These are phyloP conservation scores for Salix suchowensis DNA, from an alignment of 345 rosid species.

Conservation along the genomic window DNA sequence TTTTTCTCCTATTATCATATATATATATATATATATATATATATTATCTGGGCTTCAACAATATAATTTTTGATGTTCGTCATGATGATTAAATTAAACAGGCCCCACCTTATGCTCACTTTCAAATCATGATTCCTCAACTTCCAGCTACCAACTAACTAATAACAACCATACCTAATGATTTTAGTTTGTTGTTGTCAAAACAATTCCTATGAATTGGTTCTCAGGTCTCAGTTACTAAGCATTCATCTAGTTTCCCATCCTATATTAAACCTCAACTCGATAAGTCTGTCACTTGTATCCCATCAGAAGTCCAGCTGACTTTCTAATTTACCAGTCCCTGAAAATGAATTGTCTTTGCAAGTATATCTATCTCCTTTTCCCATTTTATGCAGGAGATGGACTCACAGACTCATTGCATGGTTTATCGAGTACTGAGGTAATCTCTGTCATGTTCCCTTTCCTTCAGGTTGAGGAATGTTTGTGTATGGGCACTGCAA, in stretches of 20 bases:
- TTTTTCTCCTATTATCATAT: background rate
- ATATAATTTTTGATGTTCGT: too few species aligned
- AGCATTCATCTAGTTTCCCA: background rate
- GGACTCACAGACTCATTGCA: constrained; percentile 80
- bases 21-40: background rate
- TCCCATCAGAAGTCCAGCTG: background rate
- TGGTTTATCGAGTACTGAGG: constrained; percentile 79
- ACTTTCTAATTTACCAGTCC: background rate
- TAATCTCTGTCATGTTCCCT: constrained; percentile 20
- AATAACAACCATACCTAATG: background rate
- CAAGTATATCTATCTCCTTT: background rate
- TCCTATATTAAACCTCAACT: background rate
- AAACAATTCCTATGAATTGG: background rate
- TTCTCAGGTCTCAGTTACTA: background rate
- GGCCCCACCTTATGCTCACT: background rate
- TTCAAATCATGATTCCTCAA: background rate
- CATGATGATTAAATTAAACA: background rate
- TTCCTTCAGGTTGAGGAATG: background rate
- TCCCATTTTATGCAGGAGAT: constrained; percentile 52
- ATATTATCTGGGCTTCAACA: background rate
- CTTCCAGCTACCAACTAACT: background rate
- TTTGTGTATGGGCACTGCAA: background rate
- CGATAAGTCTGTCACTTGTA: background rate
- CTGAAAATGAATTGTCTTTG: background rate
- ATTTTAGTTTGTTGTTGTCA: background rate